Base-by-base conservation (phyloP, 768 basidiomycete species). In the Leccinellum albellum region DNA sequence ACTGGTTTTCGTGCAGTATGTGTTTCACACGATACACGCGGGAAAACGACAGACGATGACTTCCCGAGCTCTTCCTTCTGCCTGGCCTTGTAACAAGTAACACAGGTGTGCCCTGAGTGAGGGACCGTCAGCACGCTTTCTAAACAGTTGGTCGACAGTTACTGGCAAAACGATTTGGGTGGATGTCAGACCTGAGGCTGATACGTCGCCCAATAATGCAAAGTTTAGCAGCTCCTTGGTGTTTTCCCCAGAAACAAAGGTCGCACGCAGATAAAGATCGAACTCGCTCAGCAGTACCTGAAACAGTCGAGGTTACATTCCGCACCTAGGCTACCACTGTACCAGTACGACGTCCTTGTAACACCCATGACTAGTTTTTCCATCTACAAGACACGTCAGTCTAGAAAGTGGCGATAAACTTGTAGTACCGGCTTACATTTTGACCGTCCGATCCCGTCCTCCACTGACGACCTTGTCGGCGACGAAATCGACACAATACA, bases 391-490 rank as follows among this genome's bases (percentile, higher is more conserved):
- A n/a, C 20, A 6, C 24, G 28, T 66, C 28, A 59, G 56, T 13
- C 15, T 20, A 23, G 9, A 24, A 50, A 26, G 20, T 6, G 20
- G 20, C 6, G 15, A 31, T 3, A 6, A 17, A 51, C 7, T 10
- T 13, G 17, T 1, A 17, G 76, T 21, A 21, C n/a, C 40, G 4
- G 47, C 91, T 63, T 68, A 97, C 92, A 98, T 98, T 76, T 97
- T 97, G 12, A 98, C 85, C 20, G 84, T 88, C 64, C 85, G 83
- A 74, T 98, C 96, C 45, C 89, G 77, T 14, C 96, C 96, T n/a
- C 95, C 96, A 68, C 93, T 96, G 61, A 97, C 94, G n/a, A 98
- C 83, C 72, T 99, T 99, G 76, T 99, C 96, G 1, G 94, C 95
- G 2, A 99, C 95, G 69, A 97, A 99, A 73, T 98, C 96, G 15